Base-by-base conservation (phyloP, 2,329 filamentous ascomycete genomes). In the Phaeosphaeriaceae sp. region DNA sequence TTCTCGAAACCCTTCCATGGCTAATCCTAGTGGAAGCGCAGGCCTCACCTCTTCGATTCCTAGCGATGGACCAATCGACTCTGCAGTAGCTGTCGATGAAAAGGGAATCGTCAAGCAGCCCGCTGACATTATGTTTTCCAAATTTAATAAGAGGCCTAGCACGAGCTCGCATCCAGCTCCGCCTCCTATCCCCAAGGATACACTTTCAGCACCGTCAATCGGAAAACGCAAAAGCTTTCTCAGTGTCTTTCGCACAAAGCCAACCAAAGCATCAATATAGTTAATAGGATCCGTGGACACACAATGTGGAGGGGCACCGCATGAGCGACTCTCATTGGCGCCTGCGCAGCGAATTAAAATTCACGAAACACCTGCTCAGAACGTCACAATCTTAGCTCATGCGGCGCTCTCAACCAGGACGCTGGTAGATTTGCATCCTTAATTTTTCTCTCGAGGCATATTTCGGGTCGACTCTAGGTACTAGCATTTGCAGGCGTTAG, bases 221-320 rank as follows among this genome's bases (percentile, higher is more conserved):
- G 68, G 71, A 43, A 79, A 79, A 66, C 69, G 77, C 48, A 79
- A 79, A 66, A 79, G 76, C 51, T 74, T 80, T 49, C 57, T 78
- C 47, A 66, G 68, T 17, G 75, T 77, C 26, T 79, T 79, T 57
- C 72, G 71, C 44, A 65, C 69, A 51, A 63, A 32, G 58, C 18
- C n/a, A 17, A 28, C 45, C 42, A 38, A 26, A 26, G 23, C 11
- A 26, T 26, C 23, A 7, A 11, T 26, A 26, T 26, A 26, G 20
- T 37, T 13, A 37, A 8, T 15, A 29, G 41, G 41, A 17, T 49
- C 28, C 20, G 42, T 23, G 21, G 30, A 33, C 28, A 32, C 41
- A 21, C 16, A 37, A 37, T 21, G 34, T 20, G 34, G 34, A 36
- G 34, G 34, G 11, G 18, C n/a, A 9, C 32, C 17, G 28, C 18